These are phyloP conservation scores for Stereum hirsutum DNA, from an alignment of 1,284 basidiomycete genomes.

Conservation along the genomic window DNA sequence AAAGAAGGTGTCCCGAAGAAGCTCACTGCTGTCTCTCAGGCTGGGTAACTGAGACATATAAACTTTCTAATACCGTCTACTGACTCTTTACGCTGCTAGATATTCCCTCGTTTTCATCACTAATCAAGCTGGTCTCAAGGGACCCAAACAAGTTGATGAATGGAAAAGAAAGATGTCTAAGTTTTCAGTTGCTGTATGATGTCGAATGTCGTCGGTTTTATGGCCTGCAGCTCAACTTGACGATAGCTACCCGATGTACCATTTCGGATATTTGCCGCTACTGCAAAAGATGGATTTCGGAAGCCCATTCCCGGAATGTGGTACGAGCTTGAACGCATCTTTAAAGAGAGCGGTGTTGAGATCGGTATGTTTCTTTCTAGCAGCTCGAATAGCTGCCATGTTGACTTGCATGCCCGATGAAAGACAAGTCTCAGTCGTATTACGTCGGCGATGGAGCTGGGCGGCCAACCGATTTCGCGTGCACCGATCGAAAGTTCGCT, in stretches of 20 bases:
- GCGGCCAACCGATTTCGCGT: constrained; percentile 61
- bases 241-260: constrained; percentile 63
- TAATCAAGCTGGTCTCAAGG: constrained; percentile 65
- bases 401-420: background rate
- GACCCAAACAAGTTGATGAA: constrained; percentile 33
- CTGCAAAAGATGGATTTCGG: constrained; percentile 66
- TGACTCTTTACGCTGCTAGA: constrained; percentile 24
- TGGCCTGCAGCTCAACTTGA: too few species aligned
- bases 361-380: constrained; percentile 46
- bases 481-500: constrained; percentile 83
- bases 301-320: constrained; percentile 91
- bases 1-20: constrained; percentile 51
- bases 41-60: constrained; percentile 39
- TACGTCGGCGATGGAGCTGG: constrained; percentile 93
- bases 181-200: constrained; percentile 59
- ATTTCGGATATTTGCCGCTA: constrained; percentile 76
- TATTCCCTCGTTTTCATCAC: constrained; percentile 73
- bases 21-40: constrained; percentile 46
- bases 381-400: background rate
- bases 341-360: constrained; percentile 41
- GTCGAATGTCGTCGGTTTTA: too few species aligned
- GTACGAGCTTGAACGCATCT: constrained; percentile 60
- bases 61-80: background rate
- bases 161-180: constrained; percentile 74
- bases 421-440: constrained; percentile 62